Evolutionary conservation across 2,329 filamentous ascomycete genomes (phyloP), one percentile per base, ranked within the genome.

Genomic region (Neofusicoccum parvum): DNA sequence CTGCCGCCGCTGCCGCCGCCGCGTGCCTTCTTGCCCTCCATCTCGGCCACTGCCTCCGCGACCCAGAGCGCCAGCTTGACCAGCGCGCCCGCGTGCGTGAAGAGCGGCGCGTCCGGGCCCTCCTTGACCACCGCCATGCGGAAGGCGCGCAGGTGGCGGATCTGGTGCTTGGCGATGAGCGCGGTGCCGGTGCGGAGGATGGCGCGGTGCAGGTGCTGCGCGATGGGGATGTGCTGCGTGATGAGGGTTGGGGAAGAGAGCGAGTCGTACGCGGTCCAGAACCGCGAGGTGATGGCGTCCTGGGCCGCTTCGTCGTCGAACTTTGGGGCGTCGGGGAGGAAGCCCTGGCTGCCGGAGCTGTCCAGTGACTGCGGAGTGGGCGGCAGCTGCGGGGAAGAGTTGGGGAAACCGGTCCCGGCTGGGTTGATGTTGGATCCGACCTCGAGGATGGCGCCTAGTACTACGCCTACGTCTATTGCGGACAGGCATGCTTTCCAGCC

Each of bases 121-220:
- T 98, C 95, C 75, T 96, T 97, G 71, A 99, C 93, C 3, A 98
- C 91, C 39, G 92, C 96, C 85, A 99, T 93, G 58, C 95, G 91
- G 77, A 98, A 99, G 0, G 94, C 91, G 54, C 92, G 88, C 15
- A 99, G 83, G 76, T 97, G 93, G 43, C 92, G 91, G 74, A 99
- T 96, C 72, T 97, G 94, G 66, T 91, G 90, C 80, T 99, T 99
- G 70, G 92, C 92, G 67, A 99, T 91, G 34, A 99, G 84, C 0
- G 92, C 90, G 0, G 93, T 96, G 43, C 95, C 95, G 0, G 94
- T 97, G 54, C 92, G 91, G 67, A 97, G 91, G 68, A 99, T 98
- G 46, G 95, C 94, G 41, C 92, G 89, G 76, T 97, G 92, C 1
- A 99, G 86, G 72, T 94, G 90, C 75, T 97, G 93, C 2, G 95